phyloP scores from a whole-genome alignment of 257 asterid species.

The Solanum medicagineum region DNA sequence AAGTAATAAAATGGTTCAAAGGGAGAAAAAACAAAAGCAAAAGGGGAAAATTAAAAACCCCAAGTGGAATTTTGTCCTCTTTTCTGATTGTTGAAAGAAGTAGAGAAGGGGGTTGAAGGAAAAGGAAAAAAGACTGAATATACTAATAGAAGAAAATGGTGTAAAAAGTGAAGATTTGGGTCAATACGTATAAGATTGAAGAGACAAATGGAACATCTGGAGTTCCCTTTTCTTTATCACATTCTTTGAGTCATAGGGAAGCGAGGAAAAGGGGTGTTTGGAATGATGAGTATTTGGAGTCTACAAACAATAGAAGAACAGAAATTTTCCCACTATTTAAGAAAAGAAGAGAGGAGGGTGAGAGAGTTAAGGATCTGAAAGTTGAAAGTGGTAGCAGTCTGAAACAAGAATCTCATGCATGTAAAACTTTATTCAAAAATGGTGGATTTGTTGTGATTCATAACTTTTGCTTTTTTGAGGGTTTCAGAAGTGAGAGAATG shows the following conservation, averaged over 20 bases:
- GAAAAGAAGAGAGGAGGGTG: background rate
- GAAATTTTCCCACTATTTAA: background rate
- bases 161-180: conserved; percentile 8
- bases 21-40: background rate
- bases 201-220: background rate
- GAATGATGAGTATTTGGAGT: background rate
- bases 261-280: background rate
- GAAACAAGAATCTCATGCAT: conserved; percentile 16
- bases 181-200: background rate
- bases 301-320: background rate
- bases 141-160: conserved; percentile 1
- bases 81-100: background rate
- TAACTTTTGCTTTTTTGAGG: conserved; percentile 24
- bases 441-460: conserved; percentile 6
- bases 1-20: background rate
- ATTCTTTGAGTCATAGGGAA: background rate
- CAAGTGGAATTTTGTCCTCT: background rate
- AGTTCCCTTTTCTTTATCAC: background rate
- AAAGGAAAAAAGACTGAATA: background rate
- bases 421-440: background rate
- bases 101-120: background rate
- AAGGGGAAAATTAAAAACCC: background rate
- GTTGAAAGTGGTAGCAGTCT: background rate
- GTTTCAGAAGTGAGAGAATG: background rate
- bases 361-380: background rate